Evolutionary conservation across 1,139 yeast species (phyloP), one percentile per base, ranked within the genome.

Genomic region (Taphrina sp.): DNA sequence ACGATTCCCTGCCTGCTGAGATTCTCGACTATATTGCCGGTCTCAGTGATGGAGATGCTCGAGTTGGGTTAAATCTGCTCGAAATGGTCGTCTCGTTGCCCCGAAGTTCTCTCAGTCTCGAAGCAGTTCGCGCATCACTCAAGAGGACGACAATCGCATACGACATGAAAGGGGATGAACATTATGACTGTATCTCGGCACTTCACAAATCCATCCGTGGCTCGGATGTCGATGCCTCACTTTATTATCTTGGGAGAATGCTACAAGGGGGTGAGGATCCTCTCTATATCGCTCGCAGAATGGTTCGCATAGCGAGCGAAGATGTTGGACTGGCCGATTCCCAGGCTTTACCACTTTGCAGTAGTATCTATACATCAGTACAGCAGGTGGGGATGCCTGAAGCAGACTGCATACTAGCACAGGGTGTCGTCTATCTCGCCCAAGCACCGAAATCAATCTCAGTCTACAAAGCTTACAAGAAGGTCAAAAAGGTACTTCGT

Each of bases 331-430:
- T 61, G 7, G 66, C 64, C 2, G 97, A 94, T 68, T 87, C 90
- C 57, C 70, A 85, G 0, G 82, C 95, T 63, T 71, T 94, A 39
- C 95, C 97, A 1, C 83, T 92, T 70, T 92, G 95, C 1, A 77
- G 86, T 1, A 82, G 96, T 0, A 80, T 95, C 0, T 87, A 85
- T 66, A 88, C 87, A 52, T 90, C 96, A 0, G 81, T 87, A 3
- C 94, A 88, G 70, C 88, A 85, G 69, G 77, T 92, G n/a, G 99
- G 99, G 0, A 76, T 92, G 78, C 99, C 99, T 0, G 98, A 94
- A 66, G 95, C 95, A 1, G 96, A 92, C 66, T 76, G 87, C 33
- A 81, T 89, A 2, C 71, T 92, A 46, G 98, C 92, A 0, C 98
- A 92, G 64, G 88, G 96, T 68, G 90, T 95, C 1, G 89, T 85